Base-by-base conservation (phyloP, 2,329 filamentous ascomycete species). In the Graphilbum fragrans region DNA sequence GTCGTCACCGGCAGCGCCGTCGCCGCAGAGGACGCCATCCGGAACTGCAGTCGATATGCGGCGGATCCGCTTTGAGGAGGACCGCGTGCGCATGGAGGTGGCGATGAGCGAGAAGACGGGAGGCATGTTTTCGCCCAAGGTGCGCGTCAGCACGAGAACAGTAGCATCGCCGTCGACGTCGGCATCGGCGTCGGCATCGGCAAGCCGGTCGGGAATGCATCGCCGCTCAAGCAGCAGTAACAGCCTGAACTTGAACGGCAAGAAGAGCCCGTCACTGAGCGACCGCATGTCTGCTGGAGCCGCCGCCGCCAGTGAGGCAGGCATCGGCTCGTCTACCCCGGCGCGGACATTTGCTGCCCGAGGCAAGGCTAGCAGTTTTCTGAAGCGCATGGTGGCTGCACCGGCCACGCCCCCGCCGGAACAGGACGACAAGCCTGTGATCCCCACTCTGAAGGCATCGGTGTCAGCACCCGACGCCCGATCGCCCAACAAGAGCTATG, bases 401-500 rank as follows among this genome's bases (percentile, higher is more conserved):
- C 37, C 40, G 32, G 32, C 32, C 5, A 4, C 23, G 6, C 12
- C 39, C 16, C 12, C 17, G 17, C 18, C 39, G 2, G 18, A 32
- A 18, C 10, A 5, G 6, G 20, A 29, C n/a, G n/a, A n/a, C n/a
- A n/a, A n/a, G n/a, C n/a, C n/a, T n/a, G n/a, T n/a, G n/a, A n/a
- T n/a, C n/a, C n/a, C n/a, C n/a, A n/a, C n/a, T n/a, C n/a, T n/a
- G n/a, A n/a, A n/a, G n/a, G n/a, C n/a, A n/a, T n/a, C n/a, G n/a
- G n/a, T n/a, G n/a, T n/a, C n/a, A n/a, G n/a, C n/a, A n/a, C n/a
- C n/a, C n/a, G n/a, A n/a, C n/a, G n/a, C n/a, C n/a, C n/a, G n/a
- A n/a, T 55, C 54, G n/a, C 70, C 71, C 0, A 65, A 68, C 39
- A 73, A 70, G 53, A 69, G 65, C 48, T 71, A 66, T 43, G 67